Evolutionary conservation across 352 stramenopile genomes (phyloP).

Genomic region (Pilasporangium apinafurcum): DNA sequence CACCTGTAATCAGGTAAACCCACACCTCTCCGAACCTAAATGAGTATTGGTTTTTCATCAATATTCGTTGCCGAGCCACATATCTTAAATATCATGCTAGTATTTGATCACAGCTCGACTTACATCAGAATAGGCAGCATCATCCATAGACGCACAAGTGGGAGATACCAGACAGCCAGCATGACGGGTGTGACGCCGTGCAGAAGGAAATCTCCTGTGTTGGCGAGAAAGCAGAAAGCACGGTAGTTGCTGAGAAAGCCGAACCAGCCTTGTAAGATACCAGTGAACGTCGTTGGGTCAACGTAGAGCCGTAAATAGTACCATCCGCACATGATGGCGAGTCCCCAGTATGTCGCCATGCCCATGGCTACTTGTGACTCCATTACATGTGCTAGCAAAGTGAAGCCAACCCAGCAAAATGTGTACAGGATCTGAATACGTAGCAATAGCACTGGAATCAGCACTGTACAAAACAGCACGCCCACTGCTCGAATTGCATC

Average conservation of each 20-base stretch:
- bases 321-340: slow-evolving; percentile 27
- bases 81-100: no score
- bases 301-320: slow-evolving; percentile 21
- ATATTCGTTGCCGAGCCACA: no score
- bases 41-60: no score
- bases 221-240: slow-evolving; percentile 11
- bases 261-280: slow-evolving; percentile 24
- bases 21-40: no score
- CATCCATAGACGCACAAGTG: no score
- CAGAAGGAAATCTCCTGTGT: slow-evolving; percentile 14
- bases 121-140: no score
- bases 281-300: slow-evolving; percentile 21
- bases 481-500: slow-evolving; percentile 11
- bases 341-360: slow-evolving; percentile 15
- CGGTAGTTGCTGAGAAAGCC: slow-evolving; percentile 21
- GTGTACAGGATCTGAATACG: slow-evolving; percentile 15
- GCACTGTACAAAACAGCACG: slow-evolving; percentile 9
- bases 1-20: slow-evolving; percentile 20
- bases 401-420: slow-evolving; percentile 16
- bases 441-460: slow-evolving; percentile 15
- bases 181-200: slow-evolving; percentile 15
- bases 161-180: slow-evolving; percentile 13
- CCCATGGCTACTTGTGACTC: slow-evolving; percentile 13
- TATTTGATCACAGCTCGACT: no score
- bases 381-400: slow-evolving; percentile 14